Conservation (phyloP, 2,329 filamentous ascomycete species). For the Fusarium kyushuense region DNA sequence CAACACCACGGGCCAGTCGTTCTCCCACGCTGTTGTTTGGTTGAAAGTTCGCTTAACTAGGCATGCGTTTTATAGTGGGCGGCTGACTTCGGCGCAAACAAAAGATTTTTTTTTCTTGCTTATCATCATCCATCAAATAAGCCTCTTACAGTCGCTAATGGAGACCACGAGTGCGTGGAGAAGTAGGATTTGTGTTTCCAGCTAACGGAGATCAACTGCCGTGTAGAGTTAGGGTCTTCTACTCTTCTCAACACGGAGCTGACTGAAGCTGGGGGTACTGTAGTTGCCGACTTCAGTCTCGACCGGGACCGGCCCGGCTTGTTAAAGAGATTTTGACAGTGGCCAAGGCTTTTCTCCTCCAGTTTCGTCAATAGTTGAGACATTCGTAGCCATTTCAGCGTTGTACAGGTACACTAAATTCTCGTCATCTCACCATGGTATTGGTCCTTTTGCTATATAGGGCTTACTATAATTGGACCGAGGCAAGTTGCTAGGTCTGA, state of each 20-base stretch:
- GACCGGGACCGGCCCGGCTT: conserved; percentile 4
- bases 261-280: conserved; percentile 13
- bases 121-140: background rate
- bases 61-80: background rate
- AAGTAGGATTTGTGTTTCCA: conserved; percentile 13
- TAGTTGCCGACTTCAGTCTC: conserved; percentile 3
- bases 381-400: background rate
- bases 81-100: conserved; percentile 31
- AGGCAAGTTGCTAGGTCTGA: conserved; percentile 1
- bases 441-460: background rate
- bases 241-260: conserved; percentile 3
- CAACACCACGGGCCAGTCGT: conserved; percentile 48
- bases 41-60: conserved; percentile 20
- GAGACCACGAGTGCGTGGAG: conserved; percentile 4
- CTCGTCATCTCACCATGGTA: background rate
- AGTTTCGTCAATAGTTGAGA: background rate
- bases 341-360: conserved; percentile 16
- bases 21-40: conserved; percentile 39
- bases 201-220: conserved; percentile 25
- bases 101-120: background rate
- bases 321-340: background rate
- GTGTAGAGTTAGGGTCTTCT: conserved; percentile 18
- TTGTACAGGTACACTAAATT: conserved; percentile 9
- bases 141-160: conserved; percentile 1
- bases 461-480: background rate